A percentile compares a stretch with the other conserved stretches of the same genome.
These are phyloP conservation scores for Lumnitzera racemosa DNA, from an alignment of 345 rosid genomes.

Conservation along the genomic window DNA sequence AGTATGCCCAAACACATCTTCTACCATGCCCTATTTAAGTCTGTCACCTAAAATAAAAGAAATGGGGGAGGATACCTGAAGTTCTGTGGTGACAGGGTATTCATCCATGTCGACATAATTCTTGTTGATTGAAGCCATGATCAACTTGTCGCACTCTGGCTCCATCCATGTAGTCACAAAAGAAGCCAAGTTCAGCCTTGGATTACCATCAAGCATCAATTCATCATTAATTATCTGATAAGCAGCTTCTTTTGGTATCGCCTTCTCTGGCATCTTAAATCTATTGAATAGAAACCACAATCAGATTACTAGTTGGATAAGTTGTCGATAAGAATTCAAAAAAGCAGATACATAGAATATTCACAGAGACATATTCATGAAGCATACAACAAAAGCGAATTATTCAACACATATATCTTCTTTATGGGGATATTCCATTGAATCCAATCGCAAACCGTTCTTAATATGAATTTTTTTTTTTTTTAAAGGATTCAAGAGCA, in stretches of 20 bases:
- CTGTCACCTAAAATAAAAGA: neutral
- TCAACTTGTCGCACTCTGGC: slow-evolving; percentile 47
- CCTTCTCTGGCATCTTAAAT: slow-evolving; percentile 38
- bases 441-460: neutral
- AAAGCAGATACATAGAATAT: too few relatives aligned
- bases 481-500: neutral
- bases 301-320: neutral
- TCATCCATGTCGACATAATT: slow-evolving; percentile 33
- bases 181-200: slow-evolving; percentile 45
- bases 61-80: slow-evolving; percentile 25
- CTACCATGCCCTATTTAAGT: too few relatives aligned
- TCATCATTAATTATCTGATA: slow-evolving; percentile 43
- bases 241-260: slow-evolving; percentile 42
- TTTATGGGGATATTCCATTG: too few relatives aligned
- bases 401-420: too few relatives aligned
- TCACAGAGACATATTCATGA: too few relatives aligned
- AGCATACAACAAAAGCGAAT: too few relatives aligned
- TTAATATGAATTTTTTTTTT: neutral
- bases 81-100: slow-evolving; percentile 48
- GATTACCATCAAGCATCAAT: slow-evolving; percentile 46
- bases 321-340: too few relatives aligned
- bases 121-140: slow-evolving; percentile 37
- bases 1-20: too few relatives aligned
- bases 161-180: slow-evolving; percentile 53
- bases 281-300: slow-evolving; percentile 10